Evolutionary conservation across 2,329 filamentous ascomycete genomes (phyloP).

Genomic region (Coniochaeta hoffmannii): DNA sequence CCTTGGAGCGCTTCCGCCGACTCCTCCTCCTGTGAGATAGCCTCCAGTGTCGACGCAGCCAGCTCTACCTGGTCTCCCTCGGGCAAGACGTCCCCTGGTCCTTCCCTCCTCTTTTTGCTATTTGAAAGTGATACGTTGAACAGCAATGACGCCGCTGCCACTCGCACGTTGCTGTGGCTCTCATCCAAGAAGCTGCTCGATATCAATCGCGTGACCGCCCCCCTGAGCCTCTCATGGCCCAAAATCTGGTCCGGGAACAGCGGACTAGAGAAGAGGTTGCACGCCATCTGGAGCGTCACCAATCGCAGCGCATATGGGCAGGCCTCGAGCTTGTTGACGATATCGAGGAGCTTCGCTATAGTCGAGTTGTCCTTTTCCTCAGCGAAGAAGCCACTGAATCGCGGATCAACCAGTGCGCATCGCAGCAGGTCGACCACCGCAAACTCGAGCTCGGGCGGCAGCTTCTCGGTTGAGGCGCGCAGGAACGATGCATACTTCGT

Average conservation of each 20-base stretch:
- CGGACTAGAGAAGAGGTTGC: slow-evolving; percentile 74
- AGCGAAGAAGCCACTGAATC: slow-evolving; percentile 75
- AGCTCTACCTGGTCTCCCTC: slow-evolving; percentile 74
- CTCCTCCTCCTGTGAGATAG: slow-evolving; percentile 48
- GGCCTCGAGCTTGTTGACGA: slow-evolving; percentile 45
- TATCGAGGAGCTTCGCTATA: slow-evolving; percentile 51
- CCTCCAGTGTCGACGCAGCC: slow-evolving; percentile 72
- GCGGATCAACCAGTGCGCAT: slow-evolving; percentile 66
- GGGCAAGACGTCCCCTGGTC: slow-evolving; percentile 49
- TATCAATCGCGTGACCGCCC: slow-evolving; percentile 59
- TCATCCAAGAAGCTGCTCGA: slow-evolving; percentile 74
- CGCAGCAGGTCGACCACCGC: slow-evolving; percentile 80
- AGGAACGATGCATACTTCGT: slow-evolving; percentile 56
- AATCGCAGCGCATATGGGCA: slow-evolving; percentile 79
- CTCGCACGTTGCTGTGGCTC: slow-evolving; percentile 64
- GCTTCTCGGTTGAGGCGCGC: slow-evolving; percentile 39
- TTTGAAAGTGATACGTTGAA: slow-evolving; percentile 75
- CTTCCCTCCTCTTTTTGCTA: slow-evolving; percentile 54
- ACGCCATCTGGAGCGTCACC: slow-evolving; percentile 73
- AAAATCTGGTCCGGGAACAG: slow-evolving; percentile 63
- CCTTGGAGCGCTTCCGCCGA: slow-evolving; percentile 70
- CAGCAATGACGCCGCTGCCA: slow-evolving; percentile 73
- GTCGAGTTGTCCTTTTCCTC: slow-evolving; percentile 62
- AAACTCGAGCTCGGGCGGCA: slow-evolving; percentile 64
- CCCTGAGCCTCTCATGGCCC: slow-evolving; percentile 39